Conservation (phyloP, 306 rosid species). For the peach (Prunus persica) region Prunus_persica_NCBIv2 NC_034015.1:21164501-21165000, state of each 20-base stretch:
- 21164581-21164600: constrained; percentile 1
- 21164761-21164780: constrained; percentile 58
- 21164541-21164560: background rate
- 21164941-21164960: constrained; percentile 79
- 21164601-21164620: constrained; percentile 3
- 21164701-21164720: background rate
- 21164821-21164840: constrained; percentile 79
- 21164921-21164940: constrained; percentile 81
- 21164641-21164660: background rate
- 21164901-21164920: constrained; percentile 69
- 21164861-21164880: constrained; percentile 76
- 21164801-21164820: constrained; percentile 56
- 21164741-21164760: constrained; percentile 20
- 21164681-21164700: background rate
- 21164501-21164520: background rate
- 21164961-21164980: constrained; percentile 93
- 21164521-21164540: background rate
- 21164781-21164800: constrained; percentile 51
- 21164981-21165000: constrained; percentile 75
- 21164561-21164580: constrained; percentile 1
- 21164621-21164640: constrained; percentile 15
- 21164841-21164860: constrained; percentile 77
- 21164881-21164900: constrained; percentile 68
- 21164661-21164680: background rate
- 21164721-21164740: background rate